A percentile compares a stretch with the other conserved stretches of the same genome.
phyloP scores from a whole-genome alignment of 257 asterid genomes.

The Asclepias syriaca region DNA sequence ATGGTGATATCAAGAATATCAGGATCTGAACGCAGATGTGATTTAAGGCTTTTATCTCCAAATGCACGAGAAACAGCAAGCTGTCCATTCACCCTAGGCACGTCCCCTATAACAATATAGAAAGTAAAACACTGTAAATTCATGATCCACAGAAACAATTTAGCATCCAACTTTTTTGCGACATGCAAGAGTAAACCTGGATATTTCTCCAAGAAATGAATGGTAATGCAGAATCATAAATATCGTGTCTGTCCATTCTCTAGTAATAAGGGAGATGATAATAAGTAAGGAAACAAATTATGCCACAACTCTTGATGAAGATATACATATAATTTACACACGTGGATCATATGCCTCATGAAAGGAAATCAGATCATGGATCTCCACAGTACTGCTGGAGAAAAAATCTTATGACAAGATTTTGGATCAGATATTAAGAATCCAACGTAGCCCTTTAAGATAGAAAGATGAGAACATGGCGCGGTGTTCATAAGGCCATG shows the following conservation, averaged over 20 bases:
- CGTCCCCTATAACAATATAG: conserved; percentile 30
- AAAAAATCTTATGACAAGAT: not conserved
- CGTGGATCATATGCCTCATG: not conserved
- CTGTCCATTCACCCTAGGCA: conserved; percentile 41
- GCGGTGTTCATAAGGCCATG: not conserved
- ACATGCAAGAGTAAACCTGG: not conserved
- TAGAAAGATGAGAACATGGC: not conserved
- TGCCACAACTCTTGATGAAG: not conserved
- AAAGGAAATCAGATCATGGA: not conserved
- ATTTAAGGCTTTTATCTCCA: conserved; percentile 42
- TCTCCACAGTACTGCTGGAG: not conserved
- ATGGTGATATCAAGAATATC: conserved; percentile 25
- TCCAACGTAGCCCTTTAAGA: not conserved
- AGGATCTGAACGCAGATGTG: conserved; percentile 41
- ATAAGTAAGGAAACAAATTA: not conserved
- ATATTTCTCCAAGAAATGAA: not conserved
- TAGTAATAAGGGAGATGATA: not conserved
- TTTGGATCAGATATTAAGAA: not conserved
- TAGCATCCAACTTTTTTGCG: not conserved
- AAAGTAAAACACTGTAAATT: not conserved
- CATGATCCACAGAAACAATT: not conserved
- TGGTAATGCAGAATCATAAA: not conserved
- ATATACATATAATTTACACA: not conserved
- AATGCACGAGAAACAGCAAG: conserved; percentile 46
- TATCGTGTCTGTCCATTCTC: not conserved